These are phyloP conservation scores for Auriscalpium orientale DNA, from an alignment of 768 basidiomycete genomes.

Conservation along the genomic window DNA sequence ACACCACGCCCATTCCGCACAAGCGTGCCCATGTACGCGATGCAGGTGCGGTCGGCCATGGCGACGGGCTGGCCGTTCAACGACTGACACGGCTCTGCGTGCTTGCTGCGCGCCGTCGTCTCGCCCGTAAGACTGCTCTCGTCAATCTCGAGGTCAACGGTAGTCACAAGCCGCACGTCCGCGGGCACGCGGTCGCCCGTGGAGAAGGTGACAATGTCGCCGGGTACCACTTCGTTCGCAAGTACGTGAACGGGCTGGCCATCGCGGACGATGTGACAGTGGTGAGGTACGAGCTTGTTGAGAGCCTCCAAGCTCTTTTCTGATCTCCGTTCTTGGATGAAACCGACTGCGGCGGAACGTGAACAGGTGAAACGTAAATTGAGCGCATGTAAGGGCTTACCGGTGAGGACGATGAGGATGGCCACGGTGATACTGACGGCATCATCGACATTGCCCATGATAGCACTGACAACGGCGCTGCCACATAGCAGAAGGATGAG, in stretches of 20 bases:
- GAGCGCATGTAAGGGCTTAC: slow-evolving; percentile 34
- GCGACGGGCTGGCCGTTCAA: slow-evolving; percentile 37
- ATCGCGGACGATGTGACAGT: slow-evolving; percentile 85
- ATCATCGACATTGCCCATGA: slow-evolving; percentile 96
- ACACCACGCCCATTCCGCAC: slow-evolving; percentile 83
- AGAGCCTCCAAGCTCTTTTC: slow-evolving; percentile 92
- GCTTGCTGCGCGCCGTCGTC: slow-evolving; percentile 73
- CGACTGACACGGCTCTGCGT: slow-evolving; percentile 43
- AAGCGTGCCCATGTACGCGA: slow-evolving; percentile 94
- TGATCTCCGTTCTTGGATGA: slow-evolving; percentile 91
- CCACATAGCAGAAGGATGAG: slow-evolving; percentile 85
- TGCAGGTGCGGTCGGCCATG: slow-evolving; percentile 78
- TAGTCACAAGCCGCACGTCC: slow-evolving; percentile 76
- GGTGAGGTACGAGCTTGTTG: slow-evolving; percentile 95
- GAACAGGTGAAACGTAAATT: background rate
- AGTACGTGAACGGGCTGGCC: slow-evolving; percentile 70
- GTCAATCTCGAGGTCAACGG: slow-evolving; percentile 87
- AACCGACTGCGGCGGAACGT: slow-evolving; percentile 55
- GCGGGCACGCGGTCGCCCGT: slow-evolving; percentile 95
- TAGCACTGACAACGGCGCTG: slow-evolving; percentile 79
- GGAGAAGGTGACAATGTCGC: slow-evolving; percentile 82
- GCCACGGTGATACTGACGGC: slow-evolving; percentile 90
- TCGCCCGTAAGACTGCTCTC: slow-evolving; percentile 95
- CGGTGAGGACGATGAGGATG: slow-evolving; percentile 87
- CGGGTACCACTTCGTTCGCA: slow-evolving; percentile 94